phyloP scores from a whole-genome alignment of 164 flowering plant genomes.

The Paratinospora sagittata region DNA sequence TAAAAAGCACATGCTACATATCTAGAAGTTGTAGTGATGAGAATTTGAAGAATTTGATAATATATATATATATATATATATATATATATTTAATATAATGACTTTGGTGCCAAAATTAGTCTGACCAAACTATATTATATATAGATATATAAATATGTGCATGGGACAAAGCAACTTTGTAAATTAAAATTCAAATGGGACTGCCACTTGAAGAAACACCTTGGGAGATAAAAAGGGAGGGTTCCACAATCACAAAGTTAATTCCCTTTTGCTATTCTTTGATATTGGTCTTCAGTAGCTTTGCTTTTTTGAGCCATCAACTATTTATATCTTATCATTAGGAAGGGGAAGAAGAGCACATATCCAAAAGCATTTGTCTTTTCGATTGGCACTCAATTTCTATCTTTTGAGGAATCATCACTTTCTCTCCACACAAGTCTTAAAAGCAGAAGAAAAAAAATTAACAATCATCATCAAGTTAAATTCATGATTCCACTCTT shows the following conservation, averaged over 20 bases:
- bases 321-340: constrained; percentile 3
- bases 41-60: too few species aligned
- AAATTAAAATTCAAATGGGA: background rate
- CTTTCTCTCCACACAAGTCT: background rate
- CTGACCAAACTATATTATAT: background rate
- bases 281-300: background rate
- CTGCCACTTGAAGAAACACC: background rate
- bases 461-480: background rate
- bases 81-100: background rate
- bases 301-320: background rate
- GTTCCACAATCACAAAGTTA: constrained; percentile 3
- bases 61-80: too few species aligned
- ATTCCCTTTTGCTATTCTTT: background rate
- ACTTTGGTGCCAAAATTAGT: background rate
- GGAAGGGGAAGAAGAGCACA: constrained; percentile 3
- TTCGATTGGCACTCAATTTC: constrained; percentile 2
- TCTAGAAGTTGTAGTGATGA: too few species aligned
- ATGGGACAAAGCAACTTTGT: background rate
- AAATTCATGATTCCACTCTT: background rate
- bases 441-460: background rate
- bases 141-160: too few species aligned
- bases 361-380: constrained; percentile 3
- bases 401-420: constrained; percentile 3
- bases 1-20: too few species aligned
- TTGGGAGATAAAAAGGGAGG: constrained; percentile 3